Base-by-base conservation (phyloP, 169 alveolate species). In the Perkinsus olseni region DNA sequence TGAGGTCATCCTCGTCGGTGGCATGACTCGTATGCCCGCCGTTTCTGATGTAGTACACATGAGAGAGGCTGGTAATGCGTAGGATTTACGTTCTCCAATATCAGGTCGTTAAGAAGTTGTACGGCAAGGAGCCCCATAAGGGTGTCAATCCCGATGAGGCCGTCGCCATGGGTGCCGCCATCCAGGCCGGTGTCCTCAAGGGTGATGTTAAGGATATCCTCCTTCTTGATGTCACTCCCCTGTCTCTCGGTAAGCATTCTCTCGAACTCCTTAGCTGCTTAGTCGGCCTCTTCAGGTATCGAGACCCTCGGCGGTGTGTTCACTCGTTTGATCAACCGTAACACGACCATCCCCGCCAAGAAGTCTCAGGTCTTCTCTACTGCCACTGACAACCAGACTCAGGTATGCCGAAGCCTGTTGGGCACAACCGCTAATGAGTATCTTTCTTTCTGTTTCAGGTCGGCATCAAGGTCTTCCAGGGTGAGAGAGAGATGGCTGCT, bases 91-190 rank as follows among this genome's bases (percentile, higher is more conserved):
- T 21, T 50, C n/a, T 21, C 21, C 21, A 50, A 13, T 17, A 50
- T 62, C 17, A 62, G 82, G 34, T 28, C 13, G 99, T 98, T 24
- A 97, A 97, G 93, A 96, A 96, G 94, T 97, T 99, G 93, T 98
- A 97, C 96, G 99, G 99, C 38, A 98, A 97, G 97, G 97, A 96
- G 51, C 99, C 99, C 40, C 97, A 98, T 92, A 99, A 98, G 97
- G 97, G 99, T 40, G 99, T 99, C 74, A 99, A 99, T 96, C 99
- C 99, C 24, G 99, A 99, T 96, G 99, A 99, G 95, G 99, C 99
- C 51, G 99, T 99, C 74, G 99, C 99, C 39, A 96, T 97, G 98
- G 99, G 99, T 40, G 99, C 99, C 51, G 99, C 99, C 38, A 98
- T 99, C 93, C 99, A 98, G 97, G 99, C 99, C 13, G 99, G 99